Evolutionary conservation across 805 yeast species (phyloP), one percentile per base, ranked within the genome.

Genomic region (Kodamaea hsintzibuensis): DNA sequence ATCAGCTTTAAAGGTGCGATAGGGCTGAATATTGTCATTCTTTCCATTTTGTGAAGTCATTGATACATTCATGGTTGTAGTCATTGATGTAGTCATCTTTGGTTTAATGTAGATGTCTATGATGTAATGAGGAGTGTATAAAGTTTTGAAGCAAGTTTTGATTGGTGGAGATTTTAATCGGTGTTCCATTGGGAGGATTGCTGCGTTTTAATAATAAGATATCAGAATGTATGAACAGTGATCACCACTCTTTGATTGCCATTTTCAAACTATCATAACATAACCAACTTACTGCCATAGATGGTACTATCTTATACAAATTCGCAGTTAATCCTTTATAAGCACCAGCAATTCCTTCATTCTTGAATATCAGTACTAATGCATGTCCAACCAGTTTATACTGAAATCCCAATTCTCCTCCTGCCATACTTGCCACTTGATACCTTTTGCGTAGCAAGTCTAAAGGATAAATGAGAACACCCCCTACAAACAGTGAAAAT

Each of bases 201-300:
- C 16, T 16, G 45, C 25, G 25, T 22, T 14, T 9, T 47, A 9
- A 14, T 37, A 37, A 14, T 42, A 14, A 42, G n/a, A n/a, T n/a
- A n/a, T n/a, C n/a, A n/a, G n/a, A n/a, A n/a, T n/a, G n/a, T n/a
- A 42, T 17, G 22, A 17, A 37, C 10, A 13, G 16, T 8, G 45
- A 12, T 30, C 27, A 50, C 78, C 78, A 73, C 3, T 54, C 42
- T 2, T 61, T 66, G 17, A 76, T 67, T 22, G 57, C 54, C 10
- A 66, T 88, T 61, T 85, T 83, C 50, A 89, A 76, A 33, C 86
- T 71, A 60, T 96, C 98, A 68, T 84, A 86, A 57, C 89, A 84
- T 61, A 91, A 76, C 97, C 98, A 93, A 56, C 93, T 90, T 14
- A 92, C 91, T 3, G 98, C 98, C 92, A 95, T 93, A 12, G 95